Evolutionary conservation across 768 basidiomycete genomes (phyloP), one percentile per base, ranked within the genome.

Genomic region (Podaxis sp.): DNA sequence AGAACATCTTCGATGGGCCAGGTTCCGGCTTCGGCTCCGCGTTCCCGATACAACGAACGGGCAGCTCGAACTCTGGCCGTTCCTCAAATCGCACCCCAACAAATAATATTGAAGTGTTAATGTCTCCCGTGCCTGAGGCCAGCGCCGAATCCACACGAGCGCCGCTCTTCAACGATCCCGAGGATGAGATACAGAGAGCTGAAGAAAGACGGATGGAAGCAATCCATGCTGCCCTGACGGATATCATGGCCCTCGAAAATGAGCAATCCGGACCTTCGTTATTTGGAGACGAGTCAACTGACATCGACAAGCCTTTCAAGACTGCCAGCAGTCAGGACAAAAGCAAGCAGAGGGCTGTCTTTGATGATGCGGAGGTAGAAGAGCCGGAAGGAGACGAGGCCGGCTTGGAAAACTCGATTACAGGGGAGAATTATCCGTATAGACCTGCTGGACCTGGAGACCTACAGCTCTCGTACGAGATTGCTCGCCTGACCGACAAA

Each of bases 161-260:
- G 0, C 91, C 91, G 7, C 78, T 96, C 22, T 95, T 96, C 65
- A 85, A 89, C 66, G 90, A 93, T 67, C 87, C 90, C 1, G 88
- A 90, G 64, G 90, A 93, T 63, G 84, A 80, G 63, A 77, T 76
- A 65, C 86, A 89, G 52, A 81, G 87, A 53, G 86, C 85, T 52
- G 90, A 96, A 72, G 85, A 90, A 56, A 82, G 90, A 66, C 82
- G 94, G 41, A 97, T 98, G 86, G 94, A 95, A 68, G 96, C 96
- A 2, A 97, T 98, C 19, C 94, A 95, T 68, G 95, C 95, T 7
- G 97, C 97, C 3, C 78, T 99, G 65, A 95, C 93, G 9, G 93
- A 96, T 71, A 98, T 99, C 72, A 95, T 99, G 69, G 93, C 94
- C 2, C 80, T 90, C 43, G 93, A 96, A 65, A 81, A 87, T 41